Percentiles rank a stretch among this genome's conserved stretches.
Conservation (phyloP, 192 early-diverging fungal genomes). For the Coemansia erecta region DNA sequence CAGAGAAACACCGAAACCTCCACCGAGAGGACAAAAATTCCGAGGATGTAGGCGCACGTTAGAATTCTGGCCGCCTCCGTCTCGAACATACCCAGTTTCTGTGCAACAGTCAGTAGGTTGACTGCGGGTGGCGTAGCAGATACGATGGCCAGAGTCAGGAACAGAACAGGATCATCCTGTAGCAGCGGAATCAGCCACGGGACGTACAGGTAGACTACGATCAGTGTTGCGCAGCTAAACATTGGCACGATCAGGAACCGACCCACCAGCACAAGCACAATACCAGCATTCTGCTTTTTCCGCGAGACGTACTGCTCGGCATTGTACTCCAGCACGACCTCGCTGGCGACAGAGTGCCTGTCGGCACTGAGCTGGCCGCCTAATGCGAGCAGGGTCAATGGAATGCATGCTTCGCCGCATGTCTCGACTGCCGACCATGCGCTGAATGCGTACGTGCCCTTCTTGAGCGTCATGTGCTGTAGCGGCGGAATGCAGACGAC, state of each 20-base stretch:
- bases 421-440: constrained; percentile 55
- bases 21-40: constrained; percentile 24
- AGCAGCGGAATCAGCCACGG: constrained; percentile 41
- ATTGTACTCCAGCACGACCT: not conserved
- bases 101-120: constrained; percentile 65
- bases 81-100: constrained; percentile 63
- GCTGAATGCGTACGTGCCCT: constrained; percentile 24
- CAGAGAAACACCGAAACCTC: constrained; percentile 43
- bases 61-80: constrained; percentile 61
- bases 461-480: constrained; percentile 12
- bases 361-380: constrained; percentile 59
- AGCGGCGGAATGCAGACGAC: constrained; percentile 20
- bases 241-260: constrained; percentile 45
- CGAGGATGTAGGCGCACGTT: constrained; percentile 59
- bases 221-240: constrained; percentile 22
- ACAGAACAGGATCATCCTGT: constrained; percentile 59
- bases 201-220: constrained; percentile 25
- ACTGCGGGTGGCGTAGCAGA: constrained; percentile 65
- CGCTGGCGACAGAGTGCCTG: not conserved
- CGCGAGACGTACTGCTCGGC: constrained; percentile 1
- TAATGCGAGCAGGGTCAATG: constrained; percentile 65
- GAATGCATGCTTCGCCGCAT: constrained; percentile 70
- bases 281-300: constrained; percentile 18
- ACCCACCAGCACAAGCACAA: constrained; percentile 32
- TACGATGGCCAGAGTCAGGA: constrained; percentile 59